Evolutionary conservation across 83 land plant genomes (phyloP), one percentile per base, ranked within the genome.

Genomic region (Larix sibirica): DNA sequence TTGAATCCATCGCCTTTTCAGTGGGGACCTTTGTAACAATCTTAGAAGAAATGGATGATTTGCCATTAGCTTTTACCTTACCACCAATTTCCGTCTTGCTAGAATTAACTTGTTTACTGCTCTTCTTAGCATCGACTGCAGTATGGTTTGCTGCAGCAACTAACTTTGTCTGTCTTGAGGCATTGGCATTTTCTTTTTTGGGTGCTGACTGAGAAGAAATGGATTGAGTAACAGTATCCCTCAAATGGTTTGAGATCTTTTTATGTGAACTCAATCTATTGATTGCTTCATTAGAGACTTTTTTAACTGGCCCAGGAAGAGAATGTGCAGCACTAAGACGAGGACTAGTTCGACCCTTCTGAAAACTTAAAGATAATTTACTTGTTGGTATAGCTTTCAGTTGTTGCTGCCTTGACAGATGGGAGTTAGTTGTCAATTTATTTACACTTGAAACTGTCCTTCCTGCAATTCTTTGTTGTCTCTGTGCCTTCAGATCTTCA

Each of bases 241-340:
- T 40, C 21, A 24, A n/a, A n/a, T n/a, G n/a, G n/a, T n/a, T n/a
- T n/a, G n/a, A n/a, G n/a, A n/a, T 54, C 16, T 54, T 14, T 13
- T 74, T 74, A 44, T 74, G 77, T 18, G 77, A 74, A 74, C 77
- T 74, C 58, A 74, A 74, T 74, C 77, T 74, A 8, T 74, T 74
- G 77, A 74, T 74, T 74, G 77, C 77, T 44, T 74, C 77, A 74
- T 10, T 74, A 23, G 77, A 74, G 10, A 74, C 47, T 50, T 74
- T 74, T 74, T 21, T 74, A 28, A 40, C 12, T 74, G 77, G 77
- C 56, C 58, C 56, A 42, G 58, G 77, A 10, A 74, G 77, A 74
- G 77, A 74, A 74, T 21, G 56, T 74, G 58, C 58, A 74, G 77
- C 4, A 13, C 77, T 74, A 21, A 74, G 77, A 12, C 23, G 21